Base-by-base conservation (phyloP, 164 flowering plant genomes). In the Warburgia ugandensis region DNA sequence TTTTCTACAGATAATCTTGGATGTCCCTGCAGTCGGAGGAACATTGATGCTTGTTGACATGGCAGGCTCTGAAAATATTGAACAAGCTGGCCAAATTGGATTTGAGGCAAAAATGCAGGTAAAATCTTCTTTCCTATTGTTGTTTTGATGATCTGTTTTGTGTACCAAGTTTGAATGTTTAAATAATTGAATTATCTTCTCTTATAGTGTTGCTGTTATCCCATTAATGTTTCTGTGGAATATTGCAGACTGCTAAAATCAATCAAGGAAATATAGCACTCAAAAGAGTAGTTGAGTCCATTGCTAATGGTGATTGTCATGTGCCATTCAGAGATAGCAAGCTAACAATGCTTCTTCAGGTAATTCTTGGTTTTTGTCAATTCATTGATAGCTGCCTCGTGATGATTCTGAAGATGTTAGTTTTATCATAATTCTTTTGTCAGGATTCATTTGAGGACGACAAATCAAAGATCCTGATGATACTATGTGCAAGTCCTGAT, bases 31-130 rank as follows among this genome's bases (percentile, higher is more conserved):
- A 0, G 94, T 86, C 22, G 99, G 99, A 45, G 99, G 99, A 54
- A 63, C 89, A 31, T 66, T 92, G 45, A 86, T 92, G 97, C 97
- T 92, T 43, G 99, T 92, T 4, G 99, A 92, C 68, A 92, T 92
- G 99, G 99, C 99, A 0, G 99, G 99, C 27, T 88, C 99, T 26
- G 99, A 92, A 60, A 92, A 92, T 51, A 92, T 92, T 37, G 99
- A 92, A 37, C 99, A 88, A 67, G 99, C 99, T 35, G 99, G 99
- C 52, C 97, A 88, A 71, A 61, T 35, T 64, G 97, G 97, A 20
- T 73, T 88, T 39, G 99, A 92, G 60, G 99, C 99, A 40, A 92
- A 88, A 73, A 73, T 88, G 92, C 99, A 92, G 95, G 99, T 87
- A 66, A 12, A 23, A 4, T 19, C 20, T 35, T 50, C 5, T 49